Conservation (phyloP, 1,139 yeast species). For the Hansenula sp. region DNA sequence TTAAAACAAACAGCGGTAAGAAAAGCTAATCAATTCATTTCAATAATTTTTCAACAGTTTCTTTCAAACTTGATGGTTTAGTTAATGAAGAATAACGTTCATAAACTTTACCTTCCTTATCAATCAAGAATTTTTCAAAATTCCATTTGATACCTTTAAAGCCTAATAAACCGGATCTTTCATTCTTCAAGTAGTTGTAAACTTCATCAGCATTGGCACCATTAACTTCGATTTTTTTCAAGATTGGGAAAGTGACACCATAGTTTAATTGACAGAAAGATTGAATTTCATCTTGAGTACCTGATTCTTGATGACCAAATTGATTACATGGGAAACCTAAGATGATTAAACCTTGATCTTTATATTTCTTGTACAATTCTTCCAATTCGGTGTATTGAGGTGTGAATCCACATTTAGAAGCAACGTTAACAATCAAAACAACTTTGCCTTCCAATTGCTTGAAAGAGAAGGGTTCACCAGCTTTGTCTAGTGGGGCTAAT, state of each 20-base stretch:
- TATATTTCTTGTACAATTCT: constrained; percentile 73
- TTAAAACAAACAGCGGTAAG: neutral
- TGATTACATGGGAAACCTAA: constrained; percentile 94
- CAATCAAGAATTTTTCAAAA: constrained; percentile 85
- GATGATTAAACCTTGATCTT: constrained; percentile 70
- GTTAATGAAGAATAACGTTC: constrained; percentile 68
- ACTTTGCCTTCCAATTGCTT: constrained; percentile 79
- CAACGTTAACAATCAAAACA: constrained; percentile 85
- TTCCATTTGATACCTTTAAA: constrained; percentile 86
- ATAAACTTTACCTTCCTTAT: constrained; percentile 67
- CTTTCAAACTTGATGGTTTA: constrained; percentile 57
- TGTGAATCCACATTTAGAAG: constrained; percentile 87
- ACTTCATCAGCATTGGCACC: constrained; percentile 81
- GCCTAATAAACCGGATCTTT: constrained; percentile 56
- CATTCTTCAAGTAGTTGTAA: constrained; percentile 65
- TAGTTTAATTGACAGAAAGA: constrained; percentile 61
- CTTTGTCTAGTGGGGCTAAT: constrained; percentile 52
- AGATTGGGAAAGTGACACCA: constrained; percentile 85
- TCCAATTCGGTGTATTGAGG: constrained; percentile 87
- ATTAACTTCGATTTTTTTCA: constrained; percentile 86
- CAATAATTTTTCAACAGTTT: constrained; percentile 43
- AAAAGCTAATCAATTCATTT: neutral
- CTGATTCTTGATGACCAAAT: constrained; percentile 89
- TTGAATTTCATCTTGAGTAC: constrained; percentile 59
- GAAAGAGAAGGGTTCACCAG: constrained; percentile 65